Evolutionary conservation across 108 stramenopile genomes (phyloP).

Genomic region (Seminavis robusta): DNA sequence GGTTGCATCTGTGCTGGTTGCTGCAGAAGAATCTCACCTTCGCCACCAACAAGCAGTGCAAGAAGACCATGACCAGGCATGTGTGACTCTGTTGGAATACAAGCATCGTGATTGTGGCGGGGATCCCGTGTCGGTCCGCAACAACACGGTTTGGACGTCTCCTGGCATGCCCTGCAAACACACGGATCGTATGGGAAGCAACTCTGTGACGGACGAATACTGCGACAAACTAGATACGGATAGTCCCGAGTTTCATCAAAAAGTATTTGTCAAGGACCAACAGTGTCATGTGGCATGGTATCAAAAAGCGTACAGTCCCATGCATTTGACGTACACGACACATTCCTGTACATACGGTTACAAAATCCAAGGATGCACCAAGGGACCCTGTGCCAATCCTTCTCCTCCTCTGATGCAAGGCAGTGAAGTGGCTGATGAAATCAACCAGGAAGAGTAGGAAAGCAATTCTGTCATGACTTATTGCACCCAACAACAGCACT

Average conservation of each 20-base stretch:
- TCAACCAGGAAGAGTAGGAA: too few relatives aligned
- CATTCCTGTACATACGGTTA: slow-evolving; percentile 19
- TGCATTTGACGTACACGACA: slow-evolving; percentile 14
- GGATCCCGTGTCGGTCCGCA: too few relatives aligned
- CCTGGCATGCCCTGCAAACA: slow-evolving; percentile 20
- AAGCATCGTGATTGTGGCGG: too few relatives aligned
- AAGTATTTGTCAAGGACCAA: slow-evolving; percentile 2
- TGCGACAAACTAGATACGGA: slow-evolving; percentile 1
- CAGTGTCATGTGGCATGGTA: slow-evolving; percentile 16
- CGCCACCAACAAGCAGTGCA: too few relatives aligned
- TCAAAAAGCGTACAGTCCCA: slow-evolving; percentile 16
- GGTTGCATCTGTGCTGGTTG: too few relatives aligned
- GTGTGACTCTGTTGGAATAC: too few relatives aligned
- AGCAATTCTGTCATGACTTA: too few relatives aligned
- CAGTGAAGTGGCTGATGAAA: too few relatives aligned
- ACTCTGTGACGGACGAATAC: slow-evolving; percentile 16
- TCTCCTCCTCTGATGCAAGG: too few relatives aligned
- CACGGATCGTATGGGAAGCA: slow-evolving; percentile 8
- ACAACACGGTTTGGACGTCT: slow-evolving; percentile 2
- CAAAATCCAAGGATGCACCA: slow-evolving; percentile 10
- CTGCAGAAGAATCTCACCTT: too few relatives aligned
- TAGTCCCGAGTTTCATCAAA: slow-evolving; percentile 24
- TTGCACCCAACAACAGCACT: too few relatives aligned
- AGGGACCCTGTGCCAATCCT: slow-evolving; percentile 7
- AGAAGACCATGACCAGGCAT: too few relatives aligned